Percentiles rank a stretch among this genome's conserved stretches.
These are phyloP conservation scores for Mercurialis annua DNA, from an alignment of 345 rosid species.

Conservation along the genomic window DNA sequence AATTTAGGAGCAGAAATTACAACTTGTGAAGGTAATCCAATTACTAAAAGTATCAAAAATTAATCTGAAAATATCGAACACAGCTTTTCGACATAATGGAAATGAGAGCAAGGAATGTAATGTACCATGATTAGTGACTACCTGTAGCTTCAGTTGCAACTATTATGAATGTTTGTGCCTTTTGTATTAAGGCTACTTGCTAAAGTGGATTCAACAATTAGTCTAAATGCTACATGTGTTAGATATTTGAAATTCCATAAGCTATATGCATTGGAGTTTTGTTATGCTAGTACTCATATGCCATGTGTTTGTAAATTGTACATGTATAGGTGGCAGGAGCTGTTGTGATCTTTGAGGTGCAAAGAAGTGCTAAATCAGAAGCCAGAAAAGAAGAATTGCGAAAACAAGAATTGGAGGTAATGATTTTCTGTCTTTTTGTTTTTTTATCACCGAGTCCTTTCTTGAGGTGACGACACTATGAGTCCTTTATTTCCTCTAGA, in stretches of 20 bases:
- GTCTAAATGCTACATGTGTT: not conserved
- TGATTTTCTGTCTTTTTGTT: conserved; percentile 2
- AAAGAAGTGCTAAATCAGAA: conserved; percentile 86
- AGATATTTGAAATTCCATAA: too few species aligned
- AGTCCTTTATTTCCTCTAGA: not conserved
- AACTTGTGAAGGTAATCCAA: too few species aligned
- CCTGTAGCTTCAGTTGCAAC: not conserved
- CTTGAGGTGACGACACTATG: not conserved
- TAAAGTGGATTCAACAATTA: not conserved
- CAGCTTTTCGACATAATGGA: too few species aligned
- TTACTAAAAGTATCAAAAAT: too few species aligned
- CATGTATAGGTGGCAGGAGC: conserved; percentile 72
- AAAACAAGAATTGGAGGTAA: conserved; percentile 70
- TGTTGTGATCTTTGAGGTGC: conserved; percentile 77
- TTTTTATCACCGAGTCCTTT: not conserved
- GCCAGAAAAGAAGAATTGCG: conserved; percentile 79
- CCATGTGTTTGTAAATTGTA: too few species aligned
- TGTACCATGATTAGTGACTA: not conserved
- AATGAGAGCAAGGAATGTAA: not conserved
- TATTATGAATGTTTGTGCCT: not conserved
- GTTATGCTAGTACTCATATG: too few species aligned
- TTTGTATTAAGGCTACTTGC: not conserved
- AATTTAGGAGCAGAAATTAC: too few species aligned
- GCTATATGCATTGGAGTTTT: too few species aligned
- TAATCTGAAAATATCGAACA: too few species aligned